phyloP scores from a whole-genome alignment of 1,284 basidiomycete genomes.

The Sporisorium graminicola region DNA sequence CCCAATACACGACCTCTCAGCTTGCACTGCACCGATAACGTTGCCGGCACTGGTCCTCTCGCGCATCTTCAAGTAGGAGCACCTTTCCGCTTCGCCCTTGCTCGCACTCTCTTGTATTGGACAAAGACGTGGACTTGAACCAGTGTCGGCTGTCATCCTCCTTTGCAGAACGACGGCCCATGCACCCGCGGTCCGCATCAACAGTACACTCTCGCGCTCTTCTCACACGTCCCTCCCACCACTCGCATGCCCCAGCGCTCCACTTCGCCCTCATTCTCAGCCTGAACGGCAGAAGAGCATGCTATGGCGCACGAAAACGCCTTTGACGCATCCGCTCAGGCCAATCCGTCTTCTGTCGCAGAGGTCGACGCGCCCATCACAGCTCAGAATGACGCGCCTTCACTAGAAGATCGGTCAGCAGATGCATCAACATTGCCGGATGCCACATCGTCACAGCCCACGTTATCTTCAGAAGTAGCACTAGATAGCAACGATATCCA shows the following conservation, averaged over 20 bases:
- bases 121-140: no score
- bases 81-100: not conserved
- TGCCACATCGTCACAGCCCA: not conserved
- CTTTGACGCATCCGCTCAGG: conserved; percentile 13
- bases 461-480: not conserved
- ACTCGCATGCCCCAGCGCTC: conserved; percentile 14
- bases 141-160: not conserved
- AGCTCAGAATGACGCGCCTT: conserved; percentile 16
- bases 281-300: conserved; percentile 26
- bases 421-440: conserved; percentile 2
- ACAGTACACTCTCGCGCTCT: conserved; percentile 17
- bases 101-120: not conserved
- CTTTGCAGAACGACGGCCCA: conserved; percentile 4
- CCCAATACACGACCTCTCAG: not conserved
- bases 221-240: not conserved
- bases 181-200: conserved; percentile 13
- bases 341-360: conserved; percentile 1
- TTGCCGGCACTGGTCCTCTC: not conserved
- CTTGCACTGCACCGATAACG: conserved; percentile 3
- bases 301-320: conserved; percentile 38
- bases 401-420: not conserved
- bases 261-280: conserved; percentile 3
- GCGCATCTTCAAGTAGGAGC: not conserved
- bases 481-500: not conserved
- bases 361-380: conserved; percentile 14